These are phyloP conservation scores for Paracoccidioides brasiliensis DNA, from an alignment of 2,329 filamentous ascomycete genomes.

Conservation along the genomic window DNA sequence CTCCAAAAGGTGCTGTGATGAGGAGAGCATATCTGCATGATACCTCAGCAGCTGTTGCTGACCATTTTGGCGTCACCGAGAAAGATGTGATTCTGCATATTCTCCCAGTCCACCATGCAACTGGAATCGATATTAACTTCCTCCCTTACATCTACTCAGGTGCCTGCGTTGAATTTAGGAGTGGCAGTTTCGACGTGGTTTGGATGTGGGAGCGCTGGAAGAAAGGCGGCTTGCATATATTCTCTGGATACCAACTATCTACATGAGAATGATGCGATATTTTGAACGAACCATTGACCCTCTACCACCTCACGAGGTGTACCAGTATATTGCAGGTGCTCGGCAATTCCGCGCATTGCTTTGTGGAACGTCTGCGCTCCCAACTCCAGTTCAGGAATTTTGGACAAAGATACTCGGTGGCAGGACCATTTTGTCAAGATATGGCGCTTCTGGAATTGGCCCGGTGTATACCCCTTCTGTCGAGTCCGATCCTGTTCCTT, in stretches of 20 bases:
- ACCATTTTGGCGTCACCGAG: conserved; percentile 15
- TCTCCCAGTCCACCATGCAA: conserved; percentile 9
- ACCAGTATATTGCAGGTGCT: conserved; percentile 7
- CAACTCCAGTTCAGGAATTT: conserved; percentile 7
- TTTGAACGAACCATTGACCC: conserved; percentile 6
- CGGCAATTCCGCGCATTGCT: conserved; percentile 7
- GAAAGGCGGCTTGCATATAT: conserved; percentile 6
- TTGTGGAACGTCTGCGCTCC: conserved; percentile 7
- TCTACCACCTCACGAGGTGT: conserved; percentile 1
- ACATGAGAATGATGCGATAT: conserved; percentile 11
- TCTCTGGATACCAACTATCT: conserved; percentile 10
- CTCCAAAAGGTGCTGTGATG: conserved; percentile 32
- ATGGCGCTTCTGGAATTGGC: conserved; percentile 31
- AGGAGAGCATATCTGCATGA: conserved; percentile 9
- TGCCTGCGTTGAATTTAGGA: conserved; percentile 9
- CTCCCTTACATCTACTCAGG: conserved; percentile 8
- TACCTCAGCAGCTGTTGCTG: conserved; percentile 2
- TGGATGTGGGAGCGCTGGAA: conserved; percentile 10
- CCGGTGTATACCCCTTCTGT: conserved; percentile 28
- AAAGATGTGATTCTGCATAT: conserved; percentile 23
- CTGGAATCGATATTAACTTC: conserved; percentile 12
- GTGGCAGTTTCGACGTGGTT: conserved; percentile 5
- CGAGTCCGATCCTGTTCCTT: conserved; percentile 12
- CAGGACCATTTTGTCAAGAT: conserved; percentile 13
- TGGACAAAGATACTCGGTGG: conserved; percentile 13